These are phyloP conservation scores for Micractinium sp. DNA, from an alignment of 139 green algal species.

Conservation along the genomic window DNA sequence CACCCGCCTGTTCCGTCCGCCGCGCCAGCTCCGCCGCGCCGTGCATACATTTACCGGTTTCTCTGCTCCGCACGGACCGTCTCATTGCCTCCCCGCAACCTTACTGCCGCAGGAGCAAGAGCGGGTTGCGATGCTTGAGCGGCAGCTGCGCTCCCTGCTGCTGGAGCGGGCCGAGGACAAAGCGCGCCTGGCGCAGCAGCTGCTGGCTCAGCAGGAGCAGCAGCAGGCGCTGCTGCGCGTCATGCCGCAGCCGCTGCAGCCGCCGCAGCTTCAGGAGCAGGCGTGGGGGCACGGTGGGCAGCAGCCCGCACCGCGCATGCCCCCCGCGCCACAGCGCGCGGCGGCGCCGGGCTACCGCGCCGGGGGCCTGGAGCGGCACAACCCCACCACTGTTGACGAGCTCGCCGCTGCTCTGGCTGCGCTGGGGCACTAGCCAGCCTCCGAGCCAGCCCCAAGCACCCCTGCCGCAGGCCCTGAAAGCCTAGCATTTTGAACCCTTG, in stretches of 20 bases:
- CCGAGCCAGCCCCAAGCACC: background rate
- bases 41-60: too few relatives aligned
- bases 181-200: background rate
- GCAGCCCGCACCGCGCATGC: background rate
- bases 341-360: background rate
- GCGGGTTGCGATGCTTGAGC: background rate
- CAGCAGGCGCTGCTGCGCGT: background rate
- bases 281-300: background rate
- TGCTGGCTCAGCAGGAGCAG: background rate
- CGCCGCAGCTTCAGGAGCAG: background rate
- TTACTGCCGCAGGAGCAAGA: constrained; percentile 4
- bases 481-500: too few relatives aligned
- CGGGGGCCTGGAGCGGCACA: background rate
- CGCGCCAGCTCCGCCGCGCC: background rate
- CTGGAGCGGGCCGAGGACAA: constrained; percentile 9
- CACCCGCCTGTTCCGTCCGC: too few relatives aligned
- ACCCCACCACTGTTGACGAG: background rate
- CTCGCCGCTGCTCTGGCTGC: constrained; percentile 4
- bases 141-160: constrained; percentile 8
- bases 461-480: too few relatives aligned
- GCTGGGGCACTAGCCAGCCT: background rate
- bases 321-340: background rate
- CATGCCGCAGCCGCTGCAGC: background rate
- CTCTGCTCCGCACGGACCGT: background rate
- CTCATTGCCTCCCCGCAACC: background rate